Percentiles rank a stretch among this genome's conserved stretches.
phyloP scores from a whole-genome alignment of 2,329 filamentous ascomycete species.

The Trichoderma atroviride region DNA sequence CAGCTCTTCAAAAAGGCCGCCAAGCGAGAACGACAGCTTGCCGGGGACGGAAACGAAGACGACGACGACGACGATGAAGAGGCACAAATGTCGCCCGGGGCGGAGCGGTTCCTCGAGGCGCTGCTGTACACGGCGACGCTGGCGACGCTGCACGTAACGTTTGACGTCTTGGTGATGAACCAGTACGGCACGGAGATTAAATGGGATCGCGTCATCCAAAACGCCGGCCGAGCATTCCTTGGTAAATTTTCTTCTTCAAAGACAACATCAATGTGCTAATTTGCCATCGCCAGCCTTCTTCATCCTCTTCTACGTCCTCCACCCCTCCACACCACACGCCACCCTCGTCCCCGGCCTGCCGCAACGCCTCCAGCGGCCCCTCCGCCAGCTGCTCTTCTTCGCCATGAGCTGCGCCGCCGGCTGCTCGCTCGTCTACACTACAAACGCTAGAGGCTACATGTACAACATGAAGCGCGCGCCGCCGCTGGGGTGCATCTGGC shows the following conservation, averaged over 20 bases:
- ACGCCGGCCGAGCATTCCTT: constrained; percentile 56
- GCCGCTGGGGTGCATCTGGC: constrained; percentile 86
- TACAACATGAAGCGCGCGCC: constrained; percentile 90
- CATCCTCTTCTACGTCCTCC: constrained; percentile 59
- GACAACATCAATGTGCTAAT: background rate
- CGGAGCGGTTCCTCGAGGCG: constrained; percentile 58
- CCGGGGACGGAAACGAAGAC: constrained; percentile 20
- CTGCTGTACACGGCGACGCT: constrained; percentile 64
- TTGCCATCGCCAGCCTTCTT: constrained; percentile 50
- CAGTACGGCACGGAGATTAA: constrained; percentile 72
- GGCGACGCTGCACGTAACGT: constrained; percentile 72
- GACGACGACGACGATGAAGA: constrained; percentile 37
- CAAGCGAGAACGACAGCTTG: constrained; percentile 40
- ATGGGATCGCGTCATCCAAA: constrained; percentile 57
- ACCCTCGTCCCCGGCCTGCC: constrained; percentile 55
- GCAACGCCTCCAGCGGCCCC: constrained; percentile 46
- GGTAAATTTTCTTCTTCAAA: constrained; percentile 43
- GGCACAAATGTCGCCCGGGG: constrained; percentile 45
- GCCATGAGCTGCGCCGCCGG: constrained; percentile 63
- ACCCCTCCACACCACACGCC: constrained; percentile 55
- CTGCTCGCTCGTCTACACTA: constrained; percentile 78
- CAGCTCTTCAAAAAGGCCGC: constrained; percentile 58
- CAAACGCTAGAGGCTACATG: constrained; percentile 79
- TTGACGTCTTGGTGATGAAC: constrained; percentile 77
- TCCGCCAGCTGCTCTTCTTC: constrained; percentile 67